phyloP scores from a whole-genome alignment of 495 filamentous ascomycete genomes.

The Saxispiralis lemnorum region DNA sequence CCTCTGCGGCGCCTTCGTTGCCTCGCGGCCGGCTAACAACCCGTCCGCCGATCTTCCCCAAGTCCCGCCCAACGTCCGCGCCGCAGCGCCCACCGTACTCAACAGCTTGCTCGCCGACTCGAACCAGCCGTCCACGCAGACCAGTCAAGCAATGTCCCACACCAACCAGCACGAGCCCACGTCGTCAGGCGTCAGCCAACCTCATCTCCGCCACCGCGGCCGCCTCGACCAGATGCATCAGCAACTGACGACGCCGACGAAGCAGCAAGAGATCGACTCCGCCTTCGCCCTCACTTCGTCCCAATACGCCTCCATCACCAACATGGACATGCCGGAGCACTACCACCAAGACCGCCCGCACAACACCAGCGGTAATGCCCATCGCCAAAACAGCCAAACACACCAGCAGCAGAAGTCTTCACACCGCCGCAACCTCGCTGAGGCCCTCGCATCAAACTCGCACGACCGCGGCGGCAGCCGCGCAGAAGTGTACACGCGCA shows the following conservation, averaged over 20 bases:
- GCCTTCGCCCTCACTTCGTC: conserved; percentile 68
- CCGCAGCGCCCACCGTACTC: conserved; percentile 76
- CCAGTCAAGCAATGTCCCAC: conserved; percentile 7
- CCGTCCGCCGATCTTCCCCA: conserved; percentile 50
- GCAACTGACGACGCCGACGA: conserved; percentile 53
- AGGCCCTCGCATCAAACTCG: conserved; percentile 61
- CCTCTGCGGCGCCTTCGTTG: conserved; percentile 89
- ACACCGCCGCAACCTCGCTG: conserved; percentile 49
- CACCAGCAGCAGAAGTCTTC: conserved; percentile 12
- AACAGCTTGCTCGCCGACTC: conserved; percentile 59
- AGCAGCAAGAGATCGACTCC: conserved; percentile 78
- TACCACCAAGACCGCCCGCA: conserved; percentile 23
- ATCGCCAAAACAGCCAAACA: conserved; percentile 3
- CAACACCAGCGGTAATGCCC: conserved; percentile 6
- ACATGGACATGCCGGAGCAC: conserved; percentile 34
- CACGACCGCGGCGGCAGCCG: conserved; percentile 39
- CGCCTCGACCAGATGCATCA: conserved; percentile 61
- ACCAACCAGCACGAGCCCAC: conserved; percentile 1
- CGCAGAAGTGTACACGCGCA: conserved; percentile 80
- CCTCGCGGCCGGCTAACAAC: conserved; percentile 56
- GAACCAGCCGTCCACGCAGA: not conserved
- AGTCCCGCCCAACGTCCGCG: conserved; percentile 82
- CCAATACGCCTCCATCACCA: conserved; percentile 77
- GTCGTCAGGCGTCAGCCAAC: not conserved
- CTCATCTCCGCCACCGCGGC: conserved; percentile 11